phyloP scores from a whole-genome alignment of 164 flowering plant genomes.

The Magnolia sinica region DNA sequence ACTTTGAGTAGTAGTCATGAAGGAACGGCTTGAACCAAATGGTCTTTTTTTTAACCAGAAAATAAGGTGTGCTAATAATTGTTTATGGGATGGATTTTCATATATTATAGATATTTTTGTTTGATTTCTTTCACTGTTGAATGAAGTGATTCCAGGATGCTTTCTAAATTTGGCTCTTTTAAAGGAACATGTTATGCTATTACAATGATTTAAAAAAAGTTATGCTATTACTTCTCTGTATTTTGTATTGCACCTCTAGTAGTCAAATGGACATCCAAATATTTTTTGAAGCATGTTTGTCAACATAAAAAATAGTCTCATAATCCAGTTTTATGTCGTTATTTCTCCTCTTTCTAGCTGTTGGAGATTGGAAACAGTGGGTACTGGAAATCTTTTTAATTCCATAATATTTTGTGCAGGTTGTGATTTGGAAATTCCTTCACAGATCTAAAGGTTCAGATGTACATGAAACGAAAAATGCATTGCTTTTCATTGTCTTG shows the following conservation, averaged over 20 bases:
- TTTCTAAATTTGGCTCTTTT: no score
- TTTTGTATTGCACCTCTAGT: no score
- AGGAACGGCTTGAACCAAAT: not conserved
- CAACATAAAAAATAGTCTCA: no score
- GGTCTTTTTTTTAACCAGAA: not conserved
- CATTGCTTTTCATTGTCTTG: constrained; percentile 67
- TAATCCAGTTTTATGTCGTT: not conserved
- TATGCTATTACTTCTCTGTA: no score
- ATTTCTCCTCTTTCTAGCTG: not conserved
- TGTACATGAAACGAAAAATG: constrained; percentile 73
- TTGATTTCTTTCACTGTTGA: not conserved
- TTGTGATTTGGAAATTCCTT: constrained; percentile 79
- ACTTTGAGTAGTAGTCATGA: not conserved
- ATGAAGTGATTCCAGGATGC: not conserved
- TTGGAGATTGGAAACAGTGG: not conserved
- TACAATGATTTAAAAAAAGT: no score
- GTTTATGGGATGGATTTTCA: not conserved
- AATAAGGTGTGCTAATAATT: not conserved
- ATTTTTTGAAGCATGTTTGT: no score
- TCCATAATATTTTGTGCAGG: constrained; percentile 41
- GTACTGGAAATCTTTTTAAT: not conserved
- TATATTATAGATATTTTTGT: no score
- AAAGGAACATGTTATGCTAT: no score
- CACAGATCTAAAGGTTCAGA: constrained; percentile 62
- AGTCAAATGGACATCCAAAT: no score